A percentile compares a stretch with the other conserved stretches of the same genome.
Evolutionary conservation across 257 asterid genomes (phyloP).

Genomic region (Ehretia macrophylla): DNA sequence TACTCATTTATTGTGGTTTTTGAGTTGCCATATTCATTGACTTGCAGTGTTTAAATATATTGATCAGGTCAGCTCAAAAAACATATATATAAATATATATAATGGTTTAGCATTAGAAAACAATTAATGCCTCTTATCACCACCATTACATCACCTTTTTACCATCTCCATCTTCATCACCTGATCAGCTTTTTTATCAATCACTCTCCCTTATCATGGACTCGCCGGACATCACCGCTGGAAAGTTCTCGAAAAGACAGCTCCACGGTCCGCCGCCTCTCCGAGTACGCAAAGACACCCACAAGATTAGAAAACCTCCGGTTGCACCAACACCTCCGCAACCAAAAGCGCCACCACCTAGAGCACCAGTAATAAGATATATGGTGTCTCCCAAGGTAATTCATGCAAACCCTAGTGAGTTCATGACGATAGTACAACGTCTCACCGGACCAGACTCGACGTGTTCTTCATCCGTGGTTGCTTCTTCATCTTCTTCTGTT

Average conservation of each 20-base stretch:
- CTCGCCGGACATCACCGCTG: constrained; percentile 32
- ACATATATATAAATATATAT: too few species aligned
- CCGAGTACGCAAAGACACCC: constrained; percentile 65
- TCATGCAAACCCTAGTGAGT: constrained; percentile 93
- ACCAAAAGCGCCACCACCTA: constrained; percentile 10
- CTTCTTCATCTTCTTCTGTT: constrained; percentile 16
- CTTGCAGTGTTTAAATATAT: neutral
- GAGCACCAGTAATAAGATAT: constrained; percentile 84
- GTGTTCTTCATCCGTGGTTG: constrained; percentile 16
- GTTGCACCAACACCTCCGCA: constrained; percentile 40
- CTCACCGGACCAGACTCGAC: constrained; percentile 63
- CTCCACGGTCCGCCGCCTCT: constrained; percentile 82
- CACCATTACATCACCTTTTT: neutral
- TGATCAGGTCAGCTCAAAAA: neutral
- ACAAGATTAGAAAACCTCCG: constrained; percentile 81
- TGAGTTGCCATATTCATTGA: neutral
- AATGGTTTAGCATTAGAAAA: neutral
- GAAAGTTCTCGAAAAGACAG: constrained; percentile 55
- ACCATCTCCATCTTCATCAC: neutral
- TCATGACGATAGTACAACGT: constrained; percentile 90
- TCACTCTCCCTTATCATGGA: constrained; percentile 36
- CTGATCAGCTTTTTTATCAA: neutral
- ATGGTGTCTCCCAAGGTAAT: constrained; percentile 86
- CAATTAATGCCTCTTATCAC: neutral
- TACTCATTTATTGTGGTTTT: neutral